These are phyloP conservation scores for Aspergillus chevalieri DNA, from an alignment of 2,329 filamentous ascomycete species.

Conservation along the genomic window DNA sequence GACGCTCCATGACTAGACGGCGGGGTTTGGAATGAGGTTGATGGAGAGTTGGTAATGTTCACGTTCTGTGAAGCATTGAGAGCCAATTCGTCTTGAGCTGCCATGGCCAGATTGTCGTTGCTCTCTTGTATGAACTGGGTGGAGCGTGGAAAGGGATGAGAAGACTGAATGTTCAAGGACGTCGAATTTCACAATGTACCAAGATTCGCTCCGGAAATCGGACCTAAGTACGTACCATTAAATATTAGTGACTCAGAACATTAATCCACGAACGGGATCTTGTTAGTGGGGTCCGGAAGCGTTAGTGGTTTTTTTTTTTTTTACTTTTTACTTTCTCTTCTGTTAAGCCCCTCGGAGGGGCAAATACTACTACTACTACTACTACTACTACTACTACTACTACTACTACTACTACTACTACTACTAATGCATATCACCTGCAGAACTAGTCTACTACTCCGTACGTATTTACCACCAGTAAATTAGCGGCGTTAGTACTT, in stretches of 20 bases:
- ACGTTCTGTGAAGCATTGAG: constrained; percentile 53
- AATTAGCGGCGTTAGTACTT: no score
- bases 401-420: no score
- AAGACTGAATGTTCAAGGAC: neutral
- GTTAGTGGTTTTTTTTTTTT: neutral
- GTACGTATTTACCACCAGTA: no score
- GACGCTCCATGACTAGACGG: constrained; percentile 56
- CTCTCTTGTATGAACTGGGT: neutral
- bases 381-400: no score
- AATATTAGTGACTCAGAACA: neutral
- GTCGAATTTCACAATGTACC: constrained; percentile 1
- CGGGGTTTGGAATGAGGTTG: constrained; percentile 67
- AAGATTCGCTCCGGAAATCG: constrained; percentile 1
- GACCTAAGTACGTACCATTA: neutral
- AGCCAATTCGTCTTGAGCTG: constrained; percentile 22
- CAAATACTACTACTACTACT: no score
- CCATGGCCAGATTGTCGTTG: constrained; percentile 9
- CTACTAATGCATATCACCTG: no score
- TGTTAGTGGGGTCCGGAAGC: neutral
- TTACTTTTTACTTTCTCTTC: neutral
- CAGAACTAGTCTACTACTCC: no score
- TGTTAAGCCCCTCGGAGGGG: no score
- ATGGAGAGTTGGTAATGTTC: constrained; percentile 69
- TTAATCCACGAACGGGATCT: no score
- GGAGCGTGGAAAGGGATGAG: neutral